Conservation (phyloP, 2,329 filamentous ascomycete species). For the Nigrospora sphaerica region DNA sequence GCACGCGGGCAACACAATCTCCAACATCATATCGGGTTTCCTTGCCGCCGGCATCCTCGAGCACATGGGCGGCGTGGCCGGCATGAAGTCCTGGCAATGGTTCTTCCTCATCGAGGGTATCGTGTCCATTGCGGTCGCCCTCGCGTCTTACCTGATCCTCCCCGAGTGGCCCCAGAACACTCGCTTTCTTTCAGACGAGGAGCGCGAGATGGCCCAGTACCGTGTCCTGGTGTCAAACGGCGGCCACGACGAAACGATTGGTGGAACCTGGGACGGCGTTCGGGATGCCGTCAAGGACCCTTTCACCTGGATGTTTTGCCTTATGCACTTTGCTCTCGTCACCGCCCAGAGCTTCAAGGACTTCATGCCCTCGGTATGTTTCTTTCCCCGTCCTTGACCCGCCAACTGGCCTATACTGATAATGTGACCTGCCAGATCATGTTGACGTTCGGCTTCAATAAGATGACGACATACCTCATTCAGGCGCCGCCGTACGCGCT, state of each 20-base stretch:
- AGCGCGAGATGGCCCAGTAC: constrained; percentile 29
- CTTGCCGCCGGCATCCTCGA: constrained; percentile 35
- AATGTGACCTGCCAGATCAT: constrained; percentile 9
- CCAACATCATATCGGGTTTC: constrained; percentile 36
- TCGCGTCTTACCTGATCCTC: constrained; percentile 26
- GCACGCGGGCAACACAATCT: constrained; percentile 36
- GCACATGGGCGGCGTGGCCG: constrained; percentile 30
- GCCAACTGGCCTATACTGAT: background rate
- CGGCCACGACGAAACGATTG: constrained; percentile 22
- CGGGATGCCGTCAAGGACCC: constrained; percentile 24
- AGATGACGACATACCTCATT: constrained; percentile 26
- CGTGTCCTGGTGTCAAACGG: constrained; percentile 26
- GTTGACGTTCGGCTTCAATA: constrained; percentile 17
- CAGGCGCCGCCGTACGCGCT: constrained; percentile 33
- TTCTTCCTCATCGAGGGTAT: constrained; percentile 36
- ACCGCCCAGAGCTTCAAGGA: constrained; percentile 31
- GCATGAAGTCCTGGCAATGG: constrained; percentile 35
- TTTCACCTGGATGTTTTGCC: constrained; percentile 30
- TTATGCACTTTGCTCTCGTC: constrained; percentile 36
- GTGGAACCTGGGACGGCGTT: constrained; percentile 28
- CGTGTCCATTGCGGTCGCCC: constrained; percentile 24
- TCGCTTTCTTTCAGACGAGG: constrained; percentile 29
- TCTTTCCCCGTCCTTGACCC: background rate
- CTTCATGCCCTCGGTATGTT: constrained; percentile 30
- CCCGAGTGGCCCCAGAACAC: constrained; percentile 31